phyloP scores from a whole-genome alignment of 2,329 filamentous ascomycete genomes.

The Periconia sp. region DNA sequence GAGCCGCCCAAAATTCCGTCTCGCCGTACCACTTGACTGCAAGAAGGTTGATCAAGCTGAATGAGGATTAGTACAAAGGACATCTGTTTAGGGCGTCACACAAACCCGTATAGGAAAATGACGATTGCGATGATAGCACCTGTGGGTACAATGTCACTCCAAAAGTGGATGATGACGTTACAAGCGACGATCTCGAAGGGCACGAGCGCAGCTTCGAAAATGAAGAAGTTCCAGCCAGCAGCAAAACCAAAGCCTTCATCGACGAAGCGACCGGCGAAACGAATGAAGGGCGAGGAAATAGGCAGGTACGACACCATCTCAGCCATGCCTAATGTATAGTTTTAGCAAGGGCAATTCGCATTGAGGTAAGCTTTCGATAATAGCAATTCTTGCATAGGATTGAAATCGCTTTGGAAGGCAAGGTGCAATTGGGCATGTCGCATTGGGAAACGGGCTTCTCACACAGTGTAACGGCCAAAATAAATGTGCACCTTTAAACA shows the following conservation, averaged over 20 bases:
- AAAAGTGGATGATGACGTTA: slow-evolving; percentile 49
- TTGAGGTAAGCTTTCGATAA: slow-evolving; percentile 4
- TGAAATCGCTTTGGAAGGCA: slow-evolving; percentile 19
- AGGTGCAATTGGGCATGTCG: slow-evolving; percentile 30
- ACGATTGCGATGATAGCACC: slow-evolving; percentile 67
- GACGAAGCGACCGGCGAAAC: slow-evolving; percentile 76
- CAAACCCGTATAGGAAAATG: slow-evolving; percentile 64
- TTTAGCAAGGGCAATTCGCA: slow-evolving; percentile 24
- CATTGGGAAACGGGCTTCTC: slow-evolving; percentile 32
- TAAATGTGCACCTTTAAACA: slow-evolving; percentile 48
- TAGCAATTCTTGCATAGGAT: too few species aligned
- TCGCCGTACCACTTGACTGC: slow-evolving; percentile 56
- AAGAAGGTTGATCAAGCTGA: slow-evolving; percentile 70
- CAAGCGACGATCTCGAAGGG: slow-evolving; percentile 68
- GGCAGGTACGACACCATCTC: slow-evolving; percentile 81
- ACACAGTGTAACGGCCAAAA: slow-evolving; percentile 50
- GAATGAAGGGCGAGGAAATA: slow-evolving; percentile 79
- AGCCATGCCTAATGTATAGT: slow-evolving; percentile 57
- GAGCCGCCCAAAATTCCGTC: slow-evolving; percentile 75
- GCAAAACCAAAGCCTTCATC: slow-evolving; percentile 78
- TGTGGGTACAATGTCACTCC: slow-evolving; percentile 63
- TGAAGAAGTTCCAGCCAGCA: slow-evolving; percentile 76
- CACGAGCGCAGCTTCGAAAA: slow-evolving; percentile 71
- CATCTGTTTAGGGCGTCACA: slow-evolving; percentile 3
- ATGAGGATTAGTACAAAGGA: slow-evolving; percentile 13